A percentile compares a stretch with the other conserved stretches of the same genome.
Evolutionary conservation across 495 filamentous ascomycete genomes (phyloP).

Genomic region (Haplographium delicatum): DNA sequence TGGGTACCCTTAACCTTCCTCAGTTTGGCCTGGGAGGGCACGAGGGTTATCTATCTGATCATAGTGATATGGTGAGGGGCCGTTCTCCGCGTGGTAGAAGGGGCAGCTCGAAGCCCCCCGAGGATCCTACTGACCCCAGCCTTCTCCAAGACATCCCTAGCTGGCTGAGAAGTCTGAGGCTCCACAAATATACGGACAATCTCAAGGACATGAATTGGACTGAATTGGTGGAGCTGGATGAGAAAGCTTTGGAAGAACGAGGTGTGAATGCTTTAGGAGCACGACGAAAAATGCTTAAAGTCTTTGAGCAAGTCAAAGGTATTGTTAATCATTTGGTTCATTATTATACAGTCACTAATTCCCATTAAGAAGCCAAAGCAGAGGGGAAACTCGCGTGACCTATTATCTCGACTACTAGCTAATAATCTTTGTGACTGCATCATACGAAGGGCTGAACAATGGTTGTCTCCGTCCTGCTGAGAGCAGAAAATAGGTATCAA

Average conservation of each 20-base stretch:
- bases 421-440: no score
- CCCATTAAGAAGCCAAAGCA: constrained; percentile 45
- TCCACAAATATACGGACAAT: constrained; percentile 99
- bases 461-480: no score
- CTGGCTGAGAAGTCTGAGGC: constrained; percentile 89
- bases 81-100: constrained; percentile 88
- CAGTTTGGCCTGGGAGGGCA: constrained; percentile 64
- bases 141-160: constrained; percentile 92
- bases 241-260: constrained; percentile 86
- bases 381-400: constrained; percentile 55
- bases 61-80: constrained; percentile 83
- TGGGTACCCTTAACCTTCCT: constrained; percentile 65
- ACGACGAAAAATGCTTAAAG: constrained; percentile 97
- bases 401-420: no score
- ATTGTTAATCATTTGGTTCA: constrained; percentile 16
- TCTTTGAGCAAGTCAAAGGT: constrained; percentile 92
- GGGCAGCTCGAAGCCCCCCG: constrained; percentile 94
- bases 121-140: constrained; percentile 89
- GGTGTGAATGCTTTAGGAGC: constrained; percentile 95
- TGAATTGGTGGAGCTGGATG: constrained; percentile 87
- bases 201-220: constrained; percentile 95
- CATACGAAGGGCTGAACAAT: no score
- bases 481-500: no score
- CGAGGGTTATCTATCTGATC: constrained; percentile 92
- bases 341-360: constrained; percentile 23